Conservation (phyloP, 257 asterid species). For the Nicotiana attenuata region DNA sequence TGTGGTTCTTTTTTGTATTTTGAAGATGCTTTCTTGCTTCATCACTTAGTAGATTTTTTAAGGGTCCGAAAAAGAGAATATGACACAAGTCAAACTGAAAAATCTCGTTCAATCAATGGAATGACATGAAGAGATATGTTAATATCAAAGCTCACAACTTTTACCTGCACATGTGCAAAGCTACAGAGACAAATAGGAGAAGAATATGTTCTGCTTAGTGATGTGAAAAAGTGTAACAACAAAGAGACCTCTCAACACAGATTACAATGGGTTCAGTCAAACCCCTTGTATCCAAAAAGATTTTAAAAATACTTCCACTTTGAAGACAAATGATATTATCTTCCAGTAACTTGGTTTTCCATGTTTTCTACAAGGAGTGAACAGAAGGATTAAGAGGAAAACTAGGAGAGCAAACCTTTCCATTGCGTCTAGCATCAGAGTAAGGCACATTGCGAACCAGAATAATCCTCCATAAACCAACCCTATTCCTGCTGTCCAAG, state of each 20-base stretch:
- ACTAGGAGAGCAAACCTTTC: conserved; percentile 55
- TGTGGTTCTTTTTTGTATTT: neutral
- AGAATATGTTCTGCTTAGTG: no score
- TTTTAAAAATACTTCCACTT: no score
- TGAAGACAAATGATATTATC: no score
- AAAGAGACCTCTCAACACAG: no score
- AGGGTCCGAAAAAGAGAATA: neutral
- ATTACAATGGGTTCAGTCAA: no score
- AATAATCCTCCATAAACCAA: conserved; percentile 86
- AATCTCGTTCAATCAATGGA: neutral
- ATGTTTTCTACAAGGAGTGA: no score
- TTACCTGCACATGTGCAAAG: no score
- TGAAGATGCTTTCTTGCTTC: neutral
- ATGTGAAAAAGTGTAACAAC: no score
- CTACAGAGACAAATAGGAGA: no score
- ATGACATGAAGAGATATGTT: neutral
- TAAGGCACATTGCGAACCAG: conserved; percentile 86
- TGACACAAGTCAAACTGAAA: neutral
- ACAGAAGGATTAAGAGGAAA: conserved; percentile 1
- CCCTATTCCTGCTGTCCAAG: conserved; percentile 51
- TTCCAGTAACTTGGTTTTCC: no score
- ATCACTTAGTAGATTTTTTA: neutral
- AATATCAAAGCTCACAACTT: no score
- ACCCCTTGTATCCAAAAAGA: no score
- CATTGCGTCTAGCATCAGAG: conserved; percentile 83